phyloP scores from a whole-genome alignment of 2,329 filamentous ascomycete species.

The Thelonectria rubi region DNA sequence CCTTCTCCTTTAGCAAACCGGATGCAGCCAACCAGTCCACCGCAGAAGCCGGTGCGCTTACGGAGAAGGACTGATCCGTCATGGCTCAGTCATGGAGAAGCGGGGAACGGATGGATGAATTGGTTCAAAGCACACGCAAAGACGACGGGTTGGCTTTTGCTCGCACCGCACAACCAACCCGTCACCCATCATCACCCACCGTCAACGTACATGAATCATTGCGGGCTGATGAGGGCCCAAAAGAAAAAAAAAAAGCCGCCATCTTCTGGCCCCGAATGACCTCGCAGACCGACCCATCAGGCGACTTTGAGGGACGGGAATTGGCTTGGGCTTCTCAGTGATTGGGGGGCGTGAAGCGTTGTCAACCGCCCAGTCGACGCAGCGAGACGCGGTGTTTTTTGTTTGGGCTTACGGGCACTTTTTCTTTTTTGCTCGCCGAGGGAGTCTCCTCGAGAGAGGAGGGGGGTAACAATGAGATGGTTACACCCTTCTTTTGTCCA shows the following conservation, averaged over 20 bases:
- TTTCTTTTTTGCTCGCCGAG: background rate
- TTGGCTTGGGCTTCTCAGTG: slow-evolving; percentile 16
- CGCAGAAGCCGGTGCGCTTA: background rate
- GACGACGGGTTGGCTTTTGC: slow-evolving; percentile 1
- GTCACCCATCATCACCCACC: background rate
- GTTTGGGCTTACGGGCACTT: background rate
- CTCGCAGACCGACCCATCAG: background rate
- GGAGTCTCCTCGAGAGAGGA: too few relatives aligned
- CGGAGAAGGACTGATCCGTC: background rate
- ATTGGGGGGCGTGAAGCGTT: slow-evolving; percentile 11
- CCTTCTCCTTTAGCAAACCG: background rate
- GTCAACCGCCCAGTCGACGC: slow-evolving; percentile 5
- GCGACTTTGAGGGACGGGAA: slow-evolving; percentile 9
- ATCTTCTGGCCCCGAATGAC: slow-evolving; percentile 10
- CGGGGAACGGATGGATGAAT: background rate
- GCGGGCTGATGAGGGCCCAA: slow-evolving; percentile 3
- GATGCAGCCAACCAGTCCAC: background rate
- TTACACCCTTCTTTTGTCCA: slow-evolving; percentile 3
- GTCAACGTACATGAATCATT: background rate
- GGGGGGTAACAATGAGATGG: background rate
- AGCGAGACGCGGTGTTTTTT: slow-evolving; percentile 3
- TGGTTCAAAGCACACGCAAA: background rate
- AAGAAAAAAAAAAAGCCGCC: slow-evolving; percentile 11
- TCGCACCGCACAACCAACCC: background rate
- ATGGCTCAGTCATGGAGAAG: background rate